phyloP scores from a whole-genome alignment of 805 yeast genomes.

The Candida qinlingensis region DNA sequence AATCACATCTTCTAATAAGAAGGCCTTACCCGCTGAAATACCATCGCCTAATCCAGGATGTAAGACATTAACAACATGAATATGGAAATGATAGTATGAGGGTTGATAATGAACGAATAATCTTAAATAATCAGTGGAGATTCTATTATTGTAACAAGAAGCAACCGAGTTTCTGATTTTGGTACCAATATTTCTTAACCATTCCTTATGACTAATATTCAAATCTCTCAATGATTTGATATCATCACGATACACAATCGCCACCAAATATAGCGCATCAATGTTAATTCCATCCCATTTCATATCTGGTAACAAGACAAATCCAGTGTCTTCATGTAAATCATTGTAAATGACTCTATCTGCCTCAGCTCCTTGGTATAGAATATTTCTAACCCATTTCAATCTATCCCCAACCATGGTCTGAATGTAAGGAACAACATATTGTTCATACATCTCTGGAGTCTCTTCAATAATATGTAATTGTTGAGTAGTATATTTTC shows the following conservation, averaged over 20 bases:
- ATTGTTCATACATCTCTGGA: slow-evolving; percentile 58
- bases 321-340: slow-evolving; percentile 40
- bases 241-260: slow-evolving; percentile 65
- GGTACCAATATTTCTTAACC: slow-evolving; percentile 43
- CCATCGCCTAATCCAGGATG: slow-evolving; percentile 69
- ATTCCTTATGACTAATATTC: slow-evolving; percentile 48
- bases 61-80: slow-evolving; percentile 75
- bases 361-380: slow-evolving; percentile 76
- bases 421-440: slow-evolving; percentile 71
- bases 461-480: slow-evolving; percentile 69
- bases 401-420: slow-evolving; percentile 73
- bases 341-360: slow-evolving; percentile 74
- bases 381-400: slow-evolving; percentile 86
- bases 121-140: slow-evolving; percentile 55
- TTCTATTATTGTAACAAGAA: slow-evolving; percentile 34
- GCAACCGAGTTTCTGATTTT: slow-evolving; percentile 46
- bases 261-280: slow-evolving; percentile 70
- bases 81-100: slow-evolving; percentile 91
- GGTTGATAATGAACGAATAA: slow-evolving; percentile 92
- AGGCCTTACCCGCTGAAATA: slow-evolving; percentile 72
- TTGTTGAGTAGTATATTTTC: slow-evolving; percentile 62
- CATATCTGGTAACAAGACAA: slow-evolving; percentile 87
- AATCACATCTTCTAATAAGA: slow-evolving; percentile 74
- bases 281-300: slow-evolving; percentile 83
- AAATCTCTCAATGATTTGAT: slow-evolving; percentile 75